Base-by-base conservation (phyloP, 1,284 basidiomycete species). In the Sporisorium sorghi region DNA sequence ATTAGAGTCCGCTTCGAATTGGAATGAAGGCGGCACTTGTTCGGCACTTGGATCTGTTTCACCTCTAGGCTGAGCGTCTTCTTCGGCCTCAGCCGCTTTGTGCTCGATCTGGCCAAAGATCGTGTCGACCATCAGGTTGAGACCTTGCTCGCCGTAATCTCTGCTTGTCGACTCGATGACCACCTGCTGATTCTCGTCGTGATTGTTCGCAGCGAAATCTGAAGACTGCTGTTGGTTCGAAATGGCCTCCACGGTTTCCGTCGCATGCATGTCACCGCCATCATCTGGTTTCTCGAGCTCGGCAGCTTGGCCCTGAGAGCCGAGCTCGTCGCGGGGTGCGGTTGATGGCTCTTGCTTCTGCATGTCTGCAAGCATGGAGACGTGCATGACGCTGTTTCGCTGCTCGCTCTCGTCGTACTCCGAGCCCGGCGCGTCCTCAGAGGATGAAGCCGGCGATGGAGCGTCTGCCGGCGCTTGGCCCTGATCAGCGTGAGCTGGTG, bases 401-500 rank as follows among this genome's bases (percentile, higher is more conserved):
- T 28, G 59, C 19, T 48, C 67, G 11, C 14, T 32, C 15, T 56
- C 52, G 9, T 67, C 70, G 43, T 73, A 73, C 2, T 67, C 64
- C 7, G 70, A 73, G 24, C 70, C 70, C 12, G 64, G 64, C 3
- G 70, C 70, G 19, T 73, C 70, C 2, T 23, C 70, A 1, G 56
- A 67, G 0, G 70, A 73, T 2, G 70, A 73, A n/a, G 64, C 60
- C 11, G 70, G 70, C 15, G 70, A 73, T 8, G 67, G 48, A 17
- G 57, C 47, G 7, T 58, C 57, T 10, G 49, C 33, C 15, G 14
- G 42, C 15, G 47, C 7, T n/a, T 58, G n/a, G 1, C 23, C 52
- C 21, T 55, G 30, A 9, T 21, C 32, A 23, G 37, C 43, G 17
- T 35, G 32, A 4, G 11, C 14, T n/a, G 32, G 19, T 10, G 40